Evolutionary conservation across 495 filamentous ascomycete genomes (phyloP), one percentile per base, ranked within the genome.

Genomic region (Neurospora tetraspora): DNA sequence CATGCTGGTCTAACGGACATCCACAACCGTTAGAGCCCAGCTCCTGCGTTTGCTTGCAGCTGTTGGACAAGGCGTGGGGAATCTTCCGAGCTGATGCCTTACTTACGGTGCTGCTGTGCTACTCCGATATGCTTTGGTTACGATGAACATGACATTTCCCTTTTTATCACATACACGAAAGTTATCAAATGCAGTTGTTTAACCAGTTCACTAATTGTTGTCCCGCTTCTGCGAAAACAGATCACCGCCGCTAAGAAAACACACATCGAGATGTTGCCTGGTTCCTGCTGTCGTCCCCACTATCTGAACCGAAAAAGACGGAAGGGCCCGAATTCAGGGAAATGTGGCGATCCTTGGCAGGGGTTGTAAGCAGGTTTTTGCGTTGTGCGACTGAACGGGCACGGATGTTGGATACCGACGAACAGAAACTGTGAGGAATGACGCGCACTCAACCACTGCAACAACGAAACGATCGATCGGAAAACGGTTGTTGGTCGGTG

Each of bases 171-270:
- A 71, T 23, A 71, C 70, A 71, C 34, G 70, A 36, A 68, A 20
- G 59, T 70, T 75, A 71, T 70, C 70, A 75, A 73, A 73, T 77
- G 70, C 70, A 76, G 20, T 75, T 39, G 20, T 27, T 45, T 72
- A 69, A 73, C 74, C 72, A 73, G 39, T 76, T 76, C 53, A 73
- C 74, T 78, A 81, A 77, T 79, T 81, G 39, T 27, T 76, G 45
- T 71, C 53, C 53, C 53, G 53, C 23, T 61, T 71, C 71, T 36
- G 27, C 74, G 73, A 77, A 79, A 76, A 82, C 75, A 82, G 81
- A 82, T 39, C 80, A 76, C 68, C 81, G 74, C 77, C 78, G 69
- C 72, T 78, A 74, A 39, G 39, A 14, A 43, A 43, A 18, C 11
- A 6, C 40, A 18, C 40, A 36, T 36, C 34, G 40, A 43, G 16